Evolutionary conservation across 768 basidiomycete species (phyloP).

Genomic region (Rubroboletus satanas): DNA sequence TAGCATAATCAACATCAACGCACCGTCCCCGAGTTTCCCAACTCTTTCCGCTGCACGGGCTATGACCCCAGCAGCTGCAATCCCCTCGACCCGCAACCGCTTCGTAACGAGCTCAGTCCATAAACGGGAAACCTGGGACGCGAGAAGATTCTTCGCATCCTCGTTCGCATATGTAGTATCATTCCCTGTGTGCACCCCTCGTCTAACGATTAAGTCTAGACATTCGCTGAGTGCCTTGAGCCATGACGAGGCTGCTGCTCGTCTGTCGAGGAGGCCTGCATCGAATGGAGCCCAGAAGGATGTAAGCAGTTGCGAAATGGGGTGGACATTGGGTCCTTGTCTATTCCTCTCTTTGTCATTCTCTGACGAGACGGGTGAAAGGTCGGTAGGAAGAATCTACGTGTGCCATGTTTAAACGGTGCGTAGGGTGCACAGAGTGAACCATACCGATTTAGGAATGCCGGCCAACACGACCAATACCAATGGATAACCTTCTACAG

Average conservation of each 20-base stretch:
- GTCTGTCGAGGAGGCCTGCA: conserved; percentile 24
- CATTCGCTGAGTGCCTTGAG: conserved; percentile 75
- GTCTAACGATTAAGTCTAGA: conserved; percentile 50
- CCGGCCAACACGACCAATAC: conserved; percentile 80
- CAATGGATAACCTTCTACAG: conserved; percentile 76
- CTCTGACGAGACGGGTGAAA: conserved; percentile 9
- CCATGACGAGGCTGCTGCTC: conserved; percentile 42
- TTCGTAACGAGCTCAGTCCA: conserved; percentile 46
- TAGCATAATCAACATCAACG: conserved; percentile 22
- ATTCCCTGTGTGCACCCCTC: conserved; percentile 4
- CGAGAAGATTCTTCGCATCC: conserved; percentile 33
- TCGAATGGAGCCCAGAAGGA: conserved; percentile 85
- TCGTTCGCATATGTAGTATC: neutral
- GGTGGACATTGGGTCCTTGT: conserved; percentile 11
- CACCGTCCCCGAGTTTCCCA: conserved; percentile 43
- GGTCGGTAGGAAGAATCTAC: conserved; percentile 21
- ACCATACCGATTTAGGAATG: conserved; percentile 61
- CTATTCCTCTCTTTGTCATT: neutral
- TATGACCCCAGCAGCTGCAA: conserved; percentile 41
- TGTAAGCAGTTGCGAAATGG: conserved; percentile 53
- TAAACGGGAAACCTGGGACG: conserved; percentile 41
- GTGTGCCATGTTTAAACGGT: neutral
- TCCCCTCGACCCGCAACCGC: conserved; percentile 46
- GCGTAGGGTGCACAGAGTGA: neutral
- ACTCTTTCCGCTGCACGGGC: conserved; percentile 42